Evolutionary conservation across 2,329 filamentous ascomycete species (phyloP).

Genomic region (Tolypocladium tropicale): DNA sequence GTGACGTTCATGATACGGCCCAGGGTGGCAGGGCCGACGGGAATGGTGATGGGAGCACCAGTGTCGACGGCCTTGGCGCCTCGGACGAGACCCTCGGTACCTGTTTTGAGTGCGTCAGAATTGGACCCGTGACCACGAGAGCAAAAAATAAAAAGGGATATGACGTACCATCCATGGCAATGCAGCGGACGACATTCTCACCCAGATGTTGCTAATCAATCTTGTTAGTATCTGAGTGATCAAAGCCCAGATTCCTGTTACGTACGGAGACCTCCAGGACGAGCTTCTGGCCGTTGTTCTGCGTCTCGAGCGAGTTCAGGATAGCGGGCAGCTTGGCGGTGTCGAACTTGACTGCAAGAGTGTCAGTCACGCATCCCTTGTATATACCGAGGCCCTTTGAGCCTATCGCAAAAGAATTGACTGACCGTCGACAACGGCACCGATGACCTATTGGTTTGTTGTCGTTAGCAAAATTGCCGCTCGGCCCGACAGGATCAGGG

Average conservation of each 20-base stretch:
- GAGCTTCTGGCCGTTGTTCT: conserved; percentile 89
- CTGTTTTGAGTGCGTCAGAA: conserved; percentile 32
- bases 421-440: conserved; percentile 97
- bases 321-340: conserved; percentile 87
- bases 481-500: conserved; percentile 1
- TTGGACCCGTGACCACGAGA: background rate
- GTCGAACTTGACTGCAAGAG: conserved; percentile 82
- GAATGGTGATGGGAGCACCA: conserved; percentile 90
- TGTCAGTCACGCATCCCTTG: conserved; percentile 13
- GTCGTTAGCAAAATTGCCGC: conserved; percentile 18
- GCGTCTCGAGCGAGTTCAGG: conserved; percentile 89
- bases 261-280: conserved; percentile 92
- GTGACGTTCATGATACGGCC: conserved; percentile 99
- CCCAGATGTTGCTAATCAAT: conserved; percentile 85
- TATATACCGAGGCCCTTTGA: background rate
- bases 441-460: conserved; percentile 74
- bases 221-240: conserved; percentile 26
- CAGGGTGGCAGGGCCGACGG: conserved; percentile 85
- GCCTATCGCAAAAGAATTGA: conserved; percentile 14
- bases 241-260: conserved; percentile 7
- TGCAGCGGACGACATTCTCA: conserved; percentile 97
- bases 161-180: conserved; percentile 97
- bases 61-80: conserved; percentile 78
- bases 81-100: conserved; percentile 99
- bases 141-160: background rate